phyloP scores from a whole-genome alignment of 2,329 filamentous ascomycete species.

The Aspergillus sp. region DNA sequence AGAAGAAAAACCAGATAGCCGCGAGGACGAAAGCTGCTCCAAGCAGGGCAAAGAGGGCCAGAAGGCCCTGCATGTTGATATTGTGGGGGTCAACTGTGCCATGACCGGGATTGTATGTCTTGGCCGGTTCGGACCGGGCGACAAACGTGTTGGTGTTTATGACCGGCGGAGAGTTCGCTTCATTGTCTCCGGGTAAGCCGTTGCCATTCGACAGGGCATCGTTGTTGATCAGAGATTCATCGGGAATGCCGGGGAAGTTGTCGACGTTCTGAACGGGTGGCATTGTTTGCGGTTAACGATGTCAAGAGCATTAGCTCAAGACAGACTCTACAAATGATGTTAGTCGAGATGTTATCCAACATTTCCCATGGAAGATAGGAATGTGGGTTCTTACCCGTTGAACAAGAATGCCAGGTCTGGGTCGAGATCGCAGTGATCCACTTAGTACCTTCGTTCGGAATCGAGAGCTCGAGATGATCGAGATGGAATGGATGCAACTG shows the following conservation, averaged over 20 bases:
- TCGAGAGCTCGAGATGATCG: no score
- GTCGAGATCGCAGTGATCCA: neutral
- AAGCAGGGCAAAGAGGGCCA: constrained; percentile 82
- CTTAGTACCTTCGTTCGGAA: neutral
- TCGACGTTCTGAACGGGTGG: constrained; percentile 26
- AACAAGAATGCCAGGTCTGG: neutral
- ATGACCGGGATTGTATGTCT: constrained; percentile 27
- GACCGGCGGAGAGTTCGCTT: constrained; percentile 12
- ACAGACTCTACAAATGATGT: constrained; percentile 20
- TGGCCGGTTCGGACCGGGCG: constrained; percentile 24
- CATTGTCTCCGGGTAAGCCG: neutral
- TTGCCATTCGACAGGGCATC: constrained; percentile 7
- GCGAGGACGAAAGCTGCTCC: constrained; percentile 71
- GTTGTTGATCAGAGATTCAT: constrained; percentile 12
- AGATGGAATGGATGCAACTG: no score
- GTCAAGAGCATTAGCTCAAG: constrained; percentile 38
- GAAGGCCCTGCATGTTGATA: constrained; percentile 61
- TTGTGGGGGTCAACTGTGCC: constrained; percentile 40
- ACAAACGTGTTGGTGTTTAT: constrained; percentile 26
- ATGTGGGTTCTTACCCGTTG: constrained; percentile 5
- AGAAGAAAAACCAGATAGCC: constrained; percentile 97
- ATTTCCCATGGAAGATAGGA: constrained; percentile 4
- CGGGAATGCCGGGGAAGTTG: constrained; percentile 22
- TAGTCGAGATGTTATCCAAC: constrained; percentile 4
- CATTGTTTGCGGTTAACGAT: constrained; percentile 24